These are phyloP conservation scores for Rhamnella rubrinervis DNA, from an alignment of 331 rosid genomes.

Conservation along the genomic window DNA sequence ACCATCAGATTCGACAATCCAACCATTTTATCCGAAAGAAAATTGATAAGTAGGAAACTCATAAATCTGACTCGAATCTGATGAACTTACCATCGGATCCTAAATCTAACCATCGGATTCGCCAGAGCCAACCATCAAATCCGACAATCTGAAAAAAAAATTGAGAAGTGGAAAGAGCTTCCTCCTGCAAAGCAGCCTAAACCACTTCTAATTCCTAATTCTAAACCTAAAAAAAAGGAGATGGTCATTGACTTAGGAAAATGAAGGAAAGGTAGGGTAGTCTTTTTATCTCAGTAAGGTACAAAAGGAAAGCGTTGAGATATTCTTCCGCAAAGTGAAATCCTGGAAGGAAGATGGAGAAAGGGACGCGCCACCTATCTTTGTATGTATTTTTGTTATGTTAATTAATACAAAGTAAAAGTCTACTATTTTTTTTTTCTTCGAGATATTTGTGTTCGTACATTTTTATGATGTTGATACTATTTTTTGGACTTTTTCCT, in stretches of 20 bases:
- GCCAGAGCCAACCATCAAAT: no score
- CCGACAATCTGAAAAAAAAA: slow-evolving; percentile 40
- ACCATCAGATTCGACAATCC: no score
- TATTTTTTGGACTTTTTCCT: no score
- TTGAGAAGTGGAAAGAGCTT: slow-evolving; percentile 97
- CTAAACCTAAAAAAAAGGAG: slow-evolving; percentile 87
- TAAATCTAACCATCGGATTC: no score
- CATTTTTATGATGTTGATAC: no score
- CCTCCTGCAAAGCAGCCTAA: slow-evolving; percentile 97
- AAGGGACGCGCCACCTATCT: slow-evolving; percentile 92
- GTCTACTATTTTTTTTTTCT: neutral
- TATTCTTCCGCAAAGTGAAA: slow-evolving; percentile 79
- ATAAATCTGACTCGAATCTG: no score
- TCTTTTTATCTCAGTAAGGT: slow-evolving; percentile 42
- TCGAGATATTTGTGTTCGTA: neutral
- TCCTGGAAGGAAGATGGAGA: slow-evolving; percentile 87
- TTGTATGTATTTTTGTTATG: slow-evolving; percentile 66
- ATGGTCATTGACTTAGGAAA: slow-evolving; percentile 90
- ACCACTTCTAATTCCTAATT: slow-evolving; percentile 82
- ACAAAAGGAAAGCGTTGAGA: slow-evolving; percentile 72
- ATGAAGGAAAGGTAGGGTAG: slow-evolving; percentile 78
- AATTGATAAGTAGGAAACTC: no score
- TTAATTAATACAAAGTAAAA: neutral
- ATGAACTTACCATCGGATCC: no score
- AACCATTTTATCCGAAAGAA: no score